phyloP scores from a whole-genome alignment of 1,284 basidiomycete species.

The Volvariella volvacea region DNA sequence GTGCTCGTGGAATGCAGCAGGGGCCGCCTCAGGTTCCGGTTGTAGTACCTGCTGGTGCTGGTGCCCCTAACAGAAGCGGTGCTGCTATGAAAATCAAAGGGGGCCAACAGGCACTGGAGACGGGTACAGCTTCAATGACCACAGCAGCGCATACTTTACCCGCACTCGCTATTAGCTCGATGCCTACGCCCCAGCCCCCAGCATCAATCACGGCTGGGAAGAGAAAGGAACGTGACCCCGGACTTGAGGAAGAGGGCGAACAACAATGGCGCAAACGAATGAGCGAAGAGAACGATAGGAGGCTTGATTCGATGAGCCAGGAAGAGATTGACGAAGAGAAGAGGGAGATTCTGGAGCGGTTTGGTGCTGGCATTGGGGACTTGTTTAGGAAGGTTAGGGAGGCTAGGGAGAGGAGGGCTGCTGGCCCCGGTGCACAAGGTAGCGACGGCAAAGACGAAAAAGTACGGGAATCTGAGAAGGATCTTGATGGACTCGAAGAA shows the following conservation, averaged over 20 bases:
- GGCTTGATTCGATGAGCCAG: constrained; percentile 49
- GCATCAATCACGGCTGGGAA: neutral
- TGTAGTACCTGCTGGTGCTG: constrained; percentile 10
- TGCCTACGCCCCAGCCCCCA: constrained; percentile 2
- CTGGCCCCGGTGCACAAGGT: constrained; percentile 10
- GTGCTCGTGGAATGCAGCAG: neutral
- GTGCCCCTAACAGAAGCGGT: too few species aligned
- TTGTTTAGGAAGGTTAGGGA: constrained; percentile 48
- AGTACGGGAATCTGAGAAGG: neutral
- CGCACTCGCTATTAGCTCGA: constrained; percentile 4
- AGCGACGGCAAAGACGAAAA: neutral
- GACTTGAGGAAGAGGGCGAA: constrained; percentile 8
- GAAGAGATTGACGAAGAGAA: constrained; percentile 53
- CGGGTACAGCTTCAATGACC: too few species aligned
- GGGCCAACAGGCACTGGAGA: too few species aligned
- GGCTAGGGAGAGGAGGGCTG: constrained; percentile 28
- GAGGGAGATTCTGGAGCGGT: constrained; percentile 56
- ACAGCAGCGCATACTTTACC: too few species aligned
- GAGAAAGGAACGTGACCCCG: too few species aligned
- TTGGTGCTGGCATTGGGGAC: constrained; percentile 58
- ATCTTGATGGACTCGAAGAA: too few species aligned
- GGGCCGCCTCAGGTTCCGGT: constrained; percentile 21
- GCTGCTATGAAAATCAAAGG: too few species aligned
- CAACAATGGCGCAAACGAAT: constrained; percentile 40
- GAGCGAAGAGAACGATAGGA: constrained; percentile 46